Evolutionary conservation across 768 basidiomycete genomes (phyloP), one percentile per base, ranked within the genome.

Genomic region (Serendipita vermifera): DNA sequence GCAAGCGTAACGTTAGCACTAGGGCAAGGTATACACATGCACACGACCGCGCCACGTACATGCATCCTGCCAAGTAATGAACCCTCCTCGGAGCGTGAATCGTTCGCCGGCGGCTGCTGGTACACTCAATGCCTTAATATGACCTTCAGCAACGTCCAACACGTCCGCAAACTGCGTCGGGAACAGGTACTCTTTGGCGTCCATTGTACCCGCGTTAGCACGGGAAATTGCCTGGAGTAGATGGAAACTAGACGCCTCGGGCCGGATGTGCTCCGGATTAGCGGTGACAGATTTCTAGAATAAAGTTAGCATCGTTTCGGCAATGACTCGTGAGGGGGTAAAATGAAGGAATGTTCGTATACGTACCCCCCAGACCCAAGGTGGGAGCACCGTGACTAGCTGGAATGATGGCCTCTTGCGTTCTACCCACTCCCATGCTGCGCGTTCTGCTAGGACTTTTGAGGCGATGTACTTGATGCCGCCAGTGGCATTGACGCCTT

Each of bases 31-130:
- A 20, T n/a, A 20, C 7, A 26, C 27, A 15, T 7, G 46, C 5
- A 51, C 7, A 51, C 9, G 46, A 26, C 11, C 29, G 26, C 9
- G n/a, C 9, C 15, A 51, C 46, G 56, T 38, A 65, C 63, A 64
- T 56, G 64, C 63, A 33, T 69, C 68, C 57, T 69, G 65, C 2
- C 63, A 64, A 53, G 56, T 63, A 60, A 65, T 61, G 0, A 64
- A 59, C 1, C 66, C 69, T 26, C 56, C 67, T n/a, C 66, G 67
- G 38, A 78, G 59, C 62, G 84, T 72, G 62, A 84, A 74, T 32
- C 84, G 70, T 56, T 84, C 71, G 1, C 77, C 77, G 2, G 73
- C 75, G 0, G 81, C 82, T 2, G 69, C 72, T 24, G 73, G 69
- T 48, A 71, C 74, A 55, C 72, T 71, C 20, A 87, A 64, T 3